These are phyloP conservation scores for Ampelocalamus luodianensis DNA, from an alignment of 176 grass and related monocot species.

Conservation along the genomic window DNA sequence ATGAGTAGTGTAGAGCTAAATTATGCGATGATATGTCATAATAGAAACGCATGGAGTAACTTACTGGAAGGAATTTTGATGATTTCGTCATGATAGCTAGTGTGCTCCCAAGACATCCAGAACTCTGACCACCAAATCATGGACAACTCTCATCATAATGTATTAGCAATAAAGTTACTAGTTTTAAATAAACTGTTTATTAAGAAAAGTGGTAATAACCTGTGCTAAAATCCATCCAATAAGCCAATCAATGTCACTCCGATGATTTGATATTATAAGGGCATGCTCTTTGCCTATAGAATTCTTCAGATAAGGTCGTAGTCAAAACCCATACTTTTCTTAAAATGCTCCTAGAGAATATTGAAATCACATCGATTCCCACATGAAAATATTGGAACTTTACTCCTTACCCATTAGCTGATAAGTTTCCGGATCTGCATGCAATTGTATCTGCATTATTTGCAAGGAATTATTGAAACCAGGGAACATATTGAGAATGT, in stretches of 20 bases:
- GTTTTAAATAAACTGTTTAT: not conserved
- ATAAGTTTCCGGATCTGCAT: constrained; percentile 67
- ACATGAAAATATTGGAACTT: not conserved
- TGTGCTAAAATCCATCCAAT: constrained; percentile 92
- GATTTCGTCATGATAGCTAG: constrained; percentile 95
- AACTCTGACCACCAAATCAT: constrained; percentile 55
- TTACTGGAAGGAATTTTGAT: constrained; percentile 86
- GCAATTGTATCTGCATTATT: constrained; percentile 57
- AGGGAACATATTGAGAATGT: not conserved
- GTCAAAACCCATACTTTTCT: not conserved
- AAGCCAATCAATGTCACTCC: constrained; percentile 92
- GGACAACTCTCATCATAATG: no score
- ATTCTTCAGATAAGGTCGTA: constrained; percentile 36
- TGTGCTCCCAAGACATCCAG: constrained; percentile 86
- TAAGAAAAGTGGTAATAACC: constrained; percentile 49
- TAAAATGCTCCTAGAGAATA: not conserved
- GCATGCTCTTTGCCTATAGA: constrained; percentile 79
- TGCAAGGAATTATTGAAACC: constrained; percentile 8
- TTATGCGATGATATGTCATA: not conserved
- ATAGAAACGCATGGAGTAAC: constrained; percentile 33
- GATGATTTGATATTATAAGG: constrained; percentile 79
- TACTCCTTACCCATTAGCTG: constrained; percentile 61
- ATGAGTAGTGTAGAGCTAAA: not conserved
- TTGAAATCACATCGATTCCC: constrained; percentile 20
- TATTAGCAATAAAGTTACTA: not conserved